Conservation (phyloP, 805 yeast species). For the Kluyveromyces nonfermentans region DNA sequence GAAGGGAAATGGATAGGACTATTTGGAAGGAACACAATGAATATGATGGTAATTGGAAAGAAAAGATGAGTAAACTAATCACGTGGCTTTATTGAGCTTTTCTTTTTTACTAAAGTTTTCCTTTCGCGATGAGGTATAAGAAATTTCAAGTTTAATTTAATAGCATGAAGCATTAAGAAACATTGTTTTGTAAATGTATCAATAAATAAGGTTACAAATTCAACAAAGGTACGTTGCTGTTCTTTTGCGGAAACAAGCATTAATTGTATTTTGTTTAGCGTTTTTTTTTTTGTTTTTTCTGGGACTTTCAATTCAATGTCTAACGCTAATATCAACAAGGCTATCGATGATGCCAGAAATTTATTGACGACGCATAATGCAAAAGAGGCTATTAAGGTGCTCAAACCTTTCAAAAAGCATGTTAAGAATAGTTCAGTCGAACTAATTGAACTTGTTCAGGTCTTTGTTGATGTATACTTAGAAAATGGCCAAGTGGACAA, state of each 20-base stretch:
- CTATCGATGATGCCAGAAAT: conserved; percentile 16
- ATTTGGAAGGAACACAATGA: conserved; percentile 69
- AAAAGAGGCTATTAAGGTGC: conserved; percentile 28
- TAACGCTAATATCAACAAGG: conserved; percentile 2
- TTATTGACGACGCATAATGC: conserved; percentile 20
- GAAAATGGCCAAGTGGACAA: conserved; percentile 73
- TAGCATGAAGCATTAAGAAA: no score
- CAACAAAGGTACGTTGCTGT: no score
- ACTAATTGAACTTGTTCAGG: conserved; percentile 40
- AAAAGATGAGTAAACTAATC: conserved; percentile 19
- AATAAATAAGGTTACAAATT: no score
- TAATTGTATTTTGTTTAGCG: no score
- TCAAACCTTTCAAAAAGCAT: conserved; percentile 28
- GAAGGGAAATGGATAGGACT: conserved; percentile 72
- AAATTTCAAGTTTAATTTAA: not conserved
- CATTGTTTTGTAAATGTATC: no score
- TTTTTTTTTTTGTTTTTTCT: no score
- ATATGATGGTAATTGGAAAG: conserved; percentile 27
- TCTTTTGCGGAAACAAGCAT: no score
- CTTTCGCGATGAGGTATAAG: conserved; percentile 1
- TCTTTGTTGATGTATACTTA: conserved; percentile 66
- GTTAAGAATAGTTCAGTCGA: conserved; percentile 20
- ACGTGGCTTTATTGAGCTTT: conserved; percentile 25
- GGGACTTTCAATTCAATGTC: not conserved
- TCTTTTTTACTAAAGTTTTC: not conserved